Base-by-base conservation (phyloP, 768 basidiomycete species). In the Pseudohyphozyma bogoriensis region DNA sequence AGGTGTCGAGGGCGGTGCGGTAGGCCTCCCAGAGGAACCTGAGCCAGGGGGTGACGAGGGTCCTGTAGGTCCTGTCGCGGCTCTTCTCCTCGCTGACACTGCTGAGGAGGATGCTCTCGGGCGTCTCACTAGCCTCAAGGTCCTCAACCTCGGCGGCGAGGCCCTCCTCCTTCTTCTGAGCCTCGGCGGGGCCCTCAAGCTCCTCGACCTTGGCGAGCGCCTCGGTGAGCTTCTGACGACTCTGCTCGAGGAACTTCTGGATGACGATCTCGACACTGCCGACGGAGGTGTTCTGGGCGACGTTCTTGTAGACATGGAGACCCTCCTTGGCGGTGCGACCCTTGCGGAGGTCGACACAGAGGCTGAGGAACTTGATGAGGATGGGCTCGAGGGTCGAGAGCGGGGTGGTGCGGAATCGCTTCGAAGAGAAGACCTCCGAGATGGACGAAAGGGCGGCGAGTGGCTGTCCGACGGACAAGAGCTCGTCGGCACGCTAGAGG, bases 11-110 rank as follows among this genome's bases (percentile, higher is more conserved):
- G 1, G 87, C 89, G 24, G 89, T 95, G 58, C 93, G 84, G 72
- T 96, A 96, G 68, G 88, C 89, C 78, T 97, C 93, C 91, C 92
- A 97, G n/a, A 91, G 80, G 74, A 96, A 95, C 72, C 92, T 91
- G 72, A 97, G 85, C 85, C 91, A 95, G 0, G 93, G 93, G 0
- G 90, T 95, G 65, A 99, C 90, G 54, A 97, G 80, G 10, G 90
- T 87, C 49, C 93, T 78, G 75, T 97, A 92, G 33, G 90, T 95
- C 68, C 93, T 78, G 74, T 96, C 92, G 77, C 87, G 87, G 77
- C 81, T 91, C 76, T 90, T 87, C 55, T 90, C 89, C 39, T 81
- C 82, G 69, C 86, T 85, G 63, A 97, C 89, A 18, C 89, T 89
- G 51, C 87, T 86, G 24, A 93, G 79, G 18, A 95, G 77, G 62